Base-by-base conservation (phyloP, 768 basidiomycete genomes). In the Trametes maxima region DNA sequence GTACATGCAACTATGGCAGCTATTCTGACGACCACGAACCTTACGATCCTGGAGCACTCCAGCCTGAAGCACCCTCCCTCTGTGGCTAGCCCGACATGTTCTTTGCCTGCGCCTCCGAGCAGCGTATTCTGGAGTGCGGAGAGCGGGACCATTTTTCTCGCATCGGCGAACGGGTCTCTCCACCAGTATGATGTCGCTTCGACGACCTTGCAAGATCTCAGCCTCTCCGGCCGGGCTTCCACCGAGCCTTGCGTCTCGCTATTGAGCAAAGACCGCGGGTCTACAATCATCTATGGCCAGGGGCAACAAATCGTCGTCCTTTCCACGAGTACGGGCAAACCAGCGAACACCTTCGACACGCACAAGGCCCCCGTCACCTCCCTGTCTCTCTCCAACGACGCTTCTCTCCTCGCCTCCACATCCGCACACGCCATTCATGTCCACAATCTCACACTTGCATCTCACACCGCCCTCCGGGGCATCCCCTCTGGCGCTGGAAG, bases 301-400 rank as follows among this genome's bases (percentile, higher is more conserved):
- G 79, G 72, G 7, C 74, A 80, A 63, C 76, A 77, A 43, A 73
- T 88, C 40, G 74, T 82, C 63, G 63, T 84, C 46, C 69, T 90
- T 14, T 85, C 88, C 24, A 79, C 76, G 43, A 69, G 69, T 46
- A 72, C 77, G 4, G 69, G 76, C 19, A 80, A 79, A 63, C 69
- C 83, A 51, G 62, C 75, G 2, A 79, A 81, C 54, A 82, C 80
- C 7, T 75, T 89, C 57, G 78, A 78, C 22, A 73, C 80, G 1
- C 86, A 88, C 73, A 83, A 80, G 57, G 60, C 72, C 1, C 54
- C 78, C 7, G 69, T 91, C 42, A 82, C 75, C 12, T 80, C 80
- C 11, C 68, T 92, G 8, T 80, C 88, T 0, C 70, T 89, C 2
- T 87, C 85, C 17, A 85, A 79, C 57, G 88, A 90, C 63, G 67